These are phyloP conservation scores for Chlorella variabilis DNA, from an alignment of 163 green algal genomes.

Conservation along the genomic window DNA sequence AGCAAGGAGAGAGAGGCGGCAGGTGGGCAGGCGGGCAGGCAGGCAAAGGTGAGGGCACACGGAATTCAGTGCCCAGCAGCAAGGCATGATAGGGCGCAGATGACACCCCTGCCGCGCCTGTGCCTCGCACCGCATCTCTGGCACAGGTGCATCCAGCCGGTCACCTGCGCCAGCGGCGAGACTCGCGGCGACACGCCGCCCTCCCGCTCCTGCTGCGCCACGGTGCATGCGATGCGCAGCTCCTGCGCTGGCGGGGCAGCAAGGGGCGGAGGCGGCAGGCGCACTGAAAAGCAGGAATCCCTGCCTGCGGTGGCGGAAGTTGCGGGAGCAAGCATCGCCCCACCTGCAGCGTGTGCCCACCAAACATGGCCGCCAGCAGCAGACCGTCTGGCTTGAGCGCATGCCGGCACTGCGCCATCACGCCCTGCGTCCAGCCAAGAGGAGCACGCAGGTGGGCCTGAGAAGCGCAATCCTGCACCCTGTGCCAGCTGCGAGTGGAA, in stretches of 20 bases:
- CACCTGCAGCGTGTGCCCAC: conserved; percentile 85
- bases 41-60: background rate
- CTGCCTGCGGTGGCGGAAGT: too few species aligned
- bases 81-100: too few species aligned
- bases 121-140: too few species aligned
- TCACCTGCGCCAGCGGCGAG: conserved; percentile 88
- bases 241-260: conserved; percentile 60
- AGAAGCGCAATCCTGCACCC: too few species aligned
- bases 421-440: conserved; percentile 65
- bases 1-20: background rate
- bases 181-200: conserved; percentile 86
- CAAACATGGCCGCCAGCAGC: conserved; percentile 87
- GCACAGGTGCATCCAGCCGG: too few species aligned
- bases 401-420: conserved; percentile 74
- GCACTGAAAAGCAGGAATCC: too few species aligned
- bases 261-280: too few species aligned
- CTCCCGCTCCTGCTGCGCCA: conserved; percentile 87
- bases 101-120: too few species aligned
- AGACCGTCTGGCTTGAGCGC: conserved; percentile 88
- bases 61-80: too few species aligned
- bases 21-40: background rate
- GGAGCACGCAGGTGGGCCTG: too few species aligned
- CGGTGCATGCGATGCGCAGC: conserved; percentile 82
- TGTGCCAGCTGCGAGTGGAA: too few species aligned
- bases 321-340: too few species aligned